phyloP scores from a whole-genome alignment of 148 eudicot species.

The Pouteria glomerata region DNA sequence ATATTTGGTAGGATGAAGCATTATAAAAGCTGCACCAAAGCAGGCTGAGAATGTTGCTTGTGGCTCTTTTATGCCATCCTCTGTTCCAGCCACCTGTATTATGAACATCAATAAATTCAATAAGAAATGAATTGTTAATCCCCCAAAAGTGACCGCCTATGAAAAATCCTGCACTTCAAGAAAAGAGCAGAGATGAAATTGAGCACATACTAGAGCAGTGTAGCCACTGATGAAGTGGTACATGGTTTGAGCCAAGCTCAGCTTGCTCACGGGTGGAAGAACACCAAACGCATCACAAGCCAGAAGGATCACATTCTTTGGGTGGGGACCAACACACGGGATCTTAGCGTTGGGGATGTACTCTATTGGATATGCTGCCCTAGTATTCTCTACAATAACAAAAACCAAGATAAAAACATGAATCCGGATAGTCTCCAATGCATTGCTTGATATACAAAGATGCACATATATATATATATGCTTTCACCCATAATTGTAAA shows the following conservation, averaged over 20 bases:
- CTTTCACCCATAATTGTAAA: too few species aligned
- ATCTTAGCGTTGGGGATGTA: slow-evolving; percentile 73
- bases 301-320: slow-evolving; percentile 68
- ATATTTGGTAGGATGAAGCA: slow-evolving; percentile 77
- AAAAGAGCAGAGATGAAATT: too few species aligned
- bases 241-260: slow-evolving; percentile 75
- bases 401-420: too few species aligned
- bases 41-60: slow-evolving; percentile 84
- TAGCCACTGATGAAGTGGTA: slow-evolving; percentile 90
- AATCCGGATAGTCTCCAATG: too few species aligned
- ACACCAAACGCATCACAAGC: slow-evolving; percentile 88
- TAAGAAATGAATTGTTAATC: too few species aligned
- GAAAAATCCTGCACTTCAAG: too few species aligned
- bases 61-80: slow-evolving; percentile 74
- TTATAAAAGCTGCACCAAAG: slow-evolving; percentile 85
- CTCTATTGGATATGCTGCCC: slow-evolving; percentile 84
- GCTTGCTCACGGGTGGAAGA: slow-evolving; percentile 83
- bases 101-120: too few species aligned
- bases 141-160: too few species aligned
- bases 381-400: slow-evolving; percentile 50
- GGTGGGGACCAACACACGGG: slow-evolving; percentile 80
- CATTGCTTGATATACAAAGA: too few species aligned
- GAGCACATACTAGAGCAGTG: slow-evolving; percentile 57
- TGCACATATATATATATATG: too few species aligned
- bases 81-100: slow-evolving; percentile 68